phyloP scores from a whole-genome alignment of 192 early-diverging fungal species.

The Piromyces finnis region DNA sequence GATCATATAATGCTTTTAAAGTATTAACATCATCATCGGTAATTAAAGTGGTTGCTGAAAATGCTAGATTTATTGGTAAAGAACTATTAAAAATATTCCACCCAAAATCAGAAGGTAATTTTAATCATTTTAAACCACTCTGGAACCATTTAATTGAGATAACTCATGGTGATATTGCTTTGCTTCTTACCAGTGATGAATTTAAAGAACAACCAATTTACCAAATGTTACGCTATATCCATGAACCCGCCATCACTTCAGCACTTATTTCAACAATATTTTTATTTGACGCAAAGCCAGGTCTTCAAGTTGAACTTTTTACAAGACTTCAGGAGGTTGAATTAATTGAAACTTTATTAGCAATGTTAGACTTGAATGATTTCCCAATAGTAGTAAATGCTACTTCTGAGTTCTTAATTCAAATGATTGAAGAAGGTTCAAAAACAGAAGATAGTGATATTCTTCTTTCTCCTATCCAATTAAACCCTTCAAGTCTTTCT shows the following conservation, averaged over 20 bases:
- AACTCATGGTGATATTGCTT: not conserved
- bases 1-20: not conserved
- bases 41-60: not conserved
- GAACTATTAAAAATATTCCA: not conserved
- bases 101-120: not conserved
- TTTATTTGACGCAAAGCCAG: not conserved
- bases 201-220: not conserved
- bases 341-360: not conserved
- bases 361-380: not conserved
- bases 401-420: not conserved
- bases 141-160: not conserved
- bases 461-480: not conserved
- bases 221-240: not conserved
- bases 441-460: not conserved
- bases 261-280: not conserved
- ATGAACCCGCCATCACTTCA: not conserved
- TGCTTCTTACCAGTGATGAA: not conserved
- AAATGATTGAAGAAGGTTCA: not conserved
- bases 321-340: not conserved
- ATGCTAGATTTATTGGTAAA: not conserved
- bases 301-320: not conserved
- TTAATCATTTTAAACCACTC: not conserved
- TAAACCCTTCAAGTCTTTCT: not conserved
- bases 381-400: not conserved
- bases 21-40: not conserved